Evolutionary conservation across 2,329 filamentous ascomycete genomes (phyloP).

Genomic region (Ceratocystis lukuohia): DNA sequence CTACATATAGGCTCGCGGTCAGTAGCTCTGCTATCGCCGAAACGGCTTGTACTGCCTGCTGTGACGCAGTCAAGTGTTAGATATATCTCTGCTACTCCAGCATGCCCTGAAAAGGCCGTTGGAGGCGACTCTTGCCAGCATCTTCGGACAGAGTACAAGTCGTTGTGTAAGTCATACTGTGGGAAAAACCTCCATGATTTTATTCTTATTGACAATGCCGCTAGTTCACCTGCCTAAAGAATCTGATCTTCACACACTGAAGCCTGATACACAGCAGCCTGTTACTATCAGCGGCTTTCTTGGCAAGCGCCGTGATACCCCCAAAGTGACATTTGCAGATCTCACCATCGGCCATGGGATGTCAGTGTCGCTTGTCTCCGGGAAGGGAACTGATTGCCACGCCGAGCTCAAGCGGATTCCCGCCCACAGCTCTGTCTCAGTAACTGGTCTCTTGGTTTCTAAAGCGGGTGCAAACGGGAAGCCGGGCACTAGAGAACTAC

Average conservation of each 20-base stretch:
- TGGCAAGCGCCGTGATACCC: constrained; percentile 51
- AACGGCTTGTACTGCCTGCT: neutral
- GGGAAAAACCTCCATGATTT: neutral
- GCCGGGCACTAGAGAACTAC: constrained; percentile 21
- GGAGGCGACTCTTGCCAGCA: constrained; percentile 1
- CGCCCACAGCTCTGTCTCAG: constrained; percentile 39
- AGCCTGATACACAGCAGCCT: constrained; percentile 14
- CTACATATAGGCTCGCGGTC: neutral
- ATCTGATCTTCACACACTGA: constrained; percentile 8
- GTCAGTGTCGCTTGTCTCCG: constrained; percentile 28
- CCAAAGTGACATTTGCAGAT: constrained; percentile 57
- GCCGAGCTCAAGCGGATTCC: constrained; percentile 34
- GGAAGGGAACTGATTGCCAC: constrained; percentile 29
- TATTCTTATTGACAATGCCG: constrained; percentile 4
- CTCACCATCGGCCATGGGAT: constrained; percentile 29
- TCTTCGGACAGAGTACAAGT: constrained; percentile 14
- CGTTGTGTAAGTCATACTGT: constrained; percentile 10
- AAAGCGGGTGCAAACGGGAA: constrained; percentile 22
- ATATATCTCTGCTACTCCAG: neutral
- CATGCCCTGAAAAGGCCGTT: neutral
- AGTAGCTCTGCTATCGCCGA: neutral
- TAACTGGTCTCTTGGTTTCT: constrained; percentile 29
- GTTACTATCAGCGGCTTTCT: constrained; percentile 53
- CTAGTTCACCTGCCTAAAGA: constrained; percentile 15
- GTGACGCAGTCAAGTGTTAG: neutral